phyloP scores from a whole-genome alignment of 208 protist species.

The Borovskyia barvae region DNA sequence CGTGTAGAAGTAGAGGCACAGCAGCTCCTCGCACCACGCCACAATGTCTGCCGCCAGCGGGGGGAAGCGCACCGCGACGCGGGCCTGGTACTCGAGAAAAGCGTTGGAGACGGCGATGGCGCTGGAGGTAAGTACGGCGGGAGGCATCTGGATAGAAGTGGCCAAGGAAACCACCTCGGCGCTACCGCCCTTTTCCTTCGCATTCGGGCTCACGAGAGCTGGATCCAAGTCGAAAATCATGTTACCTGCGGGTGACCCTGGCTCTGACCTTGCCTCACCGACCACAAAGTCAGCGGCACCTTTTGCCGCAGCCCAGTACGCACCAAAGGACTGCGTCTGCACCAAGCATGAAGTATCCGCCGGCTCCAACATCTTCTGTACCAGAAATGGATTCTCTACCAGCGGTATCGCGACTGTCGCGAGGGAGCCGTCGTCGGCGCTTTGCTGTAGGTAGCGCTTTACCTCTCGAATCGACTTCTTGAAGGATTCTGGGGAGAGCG shows the following conservation, averaged over 20 bases:
- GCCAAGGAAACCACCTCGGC: slow-evolving; percentile 11
- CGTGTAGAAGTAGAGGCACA: slow-evolving; percentile 75
- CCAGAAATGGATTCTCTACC: slow-evolving; percentile 79
- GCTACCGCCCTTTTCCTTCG: background rate
- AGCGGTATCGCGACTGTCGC: slow-evolving; percentile 20
- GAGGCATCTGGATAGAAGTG: slow-evolving; percentile 23
- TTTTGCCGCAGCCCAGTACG: slow-evolving; percentile 44
- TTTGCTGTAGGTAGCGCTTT: slow-evolving; percentile 53
- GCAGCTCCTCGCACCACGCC: slow-evolving; percentile 65
- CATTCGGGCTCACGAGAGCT: background rate
- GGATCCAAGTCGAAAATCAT: slow-evolving; percentile 6
- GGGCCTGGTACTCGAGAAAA: slow-evolving; percentile 74
- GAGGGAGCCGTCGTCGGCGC: slow-evolving; percentile 20
- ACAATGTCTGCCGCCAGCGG: slow-evolving; percentile 70
- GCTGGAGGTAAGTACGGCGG: slow-evolving; percentile 56
- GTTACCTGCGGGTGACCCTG: slow-evolving; percentile 9
- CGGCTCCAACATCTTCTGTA: slow-evolving; percentile 52
- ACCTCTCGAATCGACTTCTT: slow-evolving; percentile 47
- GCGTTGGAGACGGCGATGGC: slow-evolving; percentile 55
- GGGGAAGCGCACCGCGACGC: slow-evolving; percentile 71
- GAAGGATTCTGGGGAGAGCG: slow-evolving; percentile 54
- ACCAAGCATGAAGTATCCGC: slow-evolving; percentile 56
- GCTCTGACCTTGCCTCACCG: background rate
- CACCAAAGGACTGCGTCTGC: slow-evolving; percentile 54
- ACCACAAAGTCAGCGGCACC: background rate